Percentiles rank a stretch among this genome's conserved stretches.
Evolutionary conservation across 176 grass and related monocot species (phyloP).

Genomic region (Tillandsia leiboldiana): DNA sequence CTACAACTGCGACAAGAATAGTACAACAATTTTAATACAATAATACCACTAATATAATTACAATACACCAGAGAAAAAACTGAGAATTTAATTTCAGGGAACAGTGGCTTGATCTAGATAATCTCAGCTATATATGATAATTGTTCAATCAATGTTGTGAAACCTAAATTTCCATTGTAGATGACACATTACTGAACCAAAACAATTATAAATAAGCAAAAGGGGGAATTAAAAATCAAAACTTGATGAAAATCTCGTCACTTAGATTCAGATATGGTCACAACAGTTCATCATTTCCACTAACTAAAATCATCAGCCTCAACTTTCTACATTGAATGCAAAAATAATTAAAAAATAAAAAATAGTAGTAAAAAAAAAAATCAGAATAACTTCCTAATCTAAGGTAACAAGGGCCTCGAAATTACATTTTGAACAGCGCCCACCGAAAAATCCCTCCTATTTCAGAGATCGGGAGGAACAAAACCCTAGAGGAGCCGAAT

Average conservation of each 20-base stretch:
- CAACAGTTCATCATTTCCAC: background rate
- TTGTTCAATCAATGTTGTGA: too few relatives aligned
- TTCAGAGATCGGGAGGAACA: too few relatives aligned
- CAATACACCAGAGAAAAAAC: background rate
- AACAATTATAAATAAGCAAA: background rate
- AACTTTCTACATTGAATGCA: background rate
- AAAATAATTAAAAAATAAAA: background rate
- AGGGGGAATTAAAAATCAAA: background rate
- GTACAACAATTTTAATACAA: background rate
- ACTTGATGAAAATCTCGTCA: background rate
- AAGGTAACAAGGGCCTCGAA: background rate
- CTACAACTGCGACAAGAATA: background rate
- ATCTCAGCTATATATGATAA: too few relatives aligned
- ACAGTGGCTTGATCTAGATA: background rate
- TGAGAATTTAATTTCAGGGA: background rate
- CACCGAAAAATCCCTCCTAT: background rate
- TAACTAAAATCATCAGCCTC: background rate
- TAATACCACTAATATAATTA: background rate
- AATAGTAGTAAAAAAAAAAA: background rate
- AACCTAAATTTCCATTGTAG: background rate
- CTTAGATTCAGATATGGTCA: background rate
- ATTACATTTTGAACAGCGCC: background rate
- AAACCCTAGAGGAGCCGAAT: background rate
- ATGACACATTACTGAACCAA: background rate
- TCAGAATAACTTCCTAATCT: background rate